Evolutionary conservation across 2,329 filamentous ascomycete genomes (phyloP), one percentile per base, ranked within the genome.

Genomic region (Aureobasidium subglaciale): DNA sequence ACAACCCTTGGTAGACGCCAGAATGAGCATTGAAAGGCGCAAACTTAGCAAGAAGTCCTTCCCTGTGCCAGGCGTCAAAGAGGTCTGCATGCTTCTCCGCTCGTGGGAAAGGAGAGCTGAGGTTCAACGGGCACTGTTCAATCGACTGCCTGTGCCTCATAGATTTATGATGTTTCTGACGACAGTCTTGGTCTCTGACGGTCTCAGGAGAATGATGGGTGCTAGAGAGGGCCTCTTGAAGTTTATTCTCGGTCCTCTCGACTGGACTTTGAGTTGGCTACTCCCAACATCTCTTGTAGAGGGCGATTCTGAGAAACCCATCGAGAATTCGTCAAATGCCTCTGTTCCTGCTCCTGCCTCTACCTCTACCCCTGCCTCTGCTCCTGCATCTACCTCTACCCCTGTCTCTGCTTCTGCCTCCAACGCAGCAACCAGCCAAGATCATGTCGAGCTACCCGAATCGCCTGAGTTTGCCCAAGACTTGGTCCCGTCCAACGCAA

Each of bases 211-310:
- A 6, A 9, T 56, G 15, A 40, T 40, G 34, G 54, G 54, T 30
- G 41, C 34, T 2, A 48, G 20, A 15, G 54, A 49, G 11, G 54
- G 54, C 27, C 27, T 56, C 24, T 5, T 56, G 54, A 56, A 35
- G 15, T 41, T 56, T 11, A 5, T 56, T 7, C 15, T 56, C 25
- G 54, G 42, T 1, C 43, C 54, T 34, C n/a, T 55, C 11, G 53
- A 55, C 24, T 55, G 53, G 53, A 38, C 41, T 25, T 15, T 45
- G 20, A 24, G 27, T 13, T 53, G 49, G 49, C 13, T 50, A 5
- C 4, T 49, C 15, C 32, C 32, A 8, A 5, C 15, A 15, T 1
- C 11, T 16, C n/a, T 15, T 1, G 4, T 4, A 5, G 18, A 46
- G 22, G n/a, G 2, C 43, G 15, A 25, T 2, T 29, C 8, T 16